Percentiles rank a stretch among this genome's conserved stretches.
phyloP scores from a whole-genome alignment of 2,329 filamentous ascomycete genomes.

The Fusarium sp. region DNA sequence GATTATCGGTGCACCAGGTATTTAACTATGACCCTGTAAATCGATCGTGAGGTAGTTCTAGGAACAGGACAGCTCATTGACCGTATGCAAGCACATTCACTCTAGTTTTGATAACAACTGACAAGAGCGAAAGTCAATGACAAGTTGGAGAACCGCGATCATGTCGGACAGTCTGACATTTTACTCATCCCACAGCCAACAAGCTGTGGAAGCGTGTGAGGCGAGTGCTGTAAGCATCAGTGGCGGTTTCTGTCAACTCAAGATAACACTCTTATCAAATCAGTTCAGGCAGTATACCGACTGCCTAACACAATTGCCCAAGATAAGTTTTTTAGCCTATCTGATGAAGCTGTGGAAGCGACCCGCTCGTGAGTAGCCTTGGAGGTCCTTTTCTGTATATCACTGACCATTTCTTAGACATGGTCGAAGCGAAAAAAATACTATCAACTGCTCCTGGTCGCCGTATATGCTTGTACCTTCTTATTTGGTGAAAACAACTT shows the following conservation, averaged over 20 bases:
- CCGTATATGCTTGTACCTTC: background rate
- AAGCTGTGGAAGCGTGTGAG: background rate
- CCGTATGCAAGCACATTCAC: background rate
- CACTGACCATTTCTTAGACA: fast-evolving
- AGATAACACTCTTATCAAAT: too few species aligned
- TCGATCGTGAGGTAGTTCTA: background rate
- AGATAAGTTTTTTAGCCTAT: too few species aligned
- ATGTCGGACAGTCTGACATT: background rate
- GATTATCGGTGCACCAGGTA: too few species aligned
- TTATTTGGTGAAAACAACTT: background rate
- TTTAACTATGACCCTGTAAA: background rate
- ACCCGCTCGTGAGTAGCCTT: background rate
- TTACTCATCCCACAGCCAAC: background rate
- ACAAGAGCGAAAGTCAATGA: background rate
- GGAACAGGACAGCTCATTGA: background rate
- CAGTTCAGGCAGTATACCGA: too few species aligned
- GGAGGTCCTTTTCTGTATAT: fast-evolving
- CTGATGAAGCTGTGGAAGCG: background rate
- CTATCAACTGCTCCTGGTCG: background rate
- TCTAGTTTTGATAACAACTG: background rate
- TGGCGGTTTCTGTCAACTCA: too few species aligned
- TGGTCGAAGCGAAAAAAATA: background rate
- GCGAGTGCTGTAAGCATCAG: too few species aligned
- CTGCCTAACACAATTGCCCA: too few species aligned
- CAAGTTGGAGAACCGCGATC: background rate